These are phyloP conservation scores for Scheffersomyces quercinus DNA, from an alignment of 1,139 yeast genomes.

Conservation along the genomic window DNA sequence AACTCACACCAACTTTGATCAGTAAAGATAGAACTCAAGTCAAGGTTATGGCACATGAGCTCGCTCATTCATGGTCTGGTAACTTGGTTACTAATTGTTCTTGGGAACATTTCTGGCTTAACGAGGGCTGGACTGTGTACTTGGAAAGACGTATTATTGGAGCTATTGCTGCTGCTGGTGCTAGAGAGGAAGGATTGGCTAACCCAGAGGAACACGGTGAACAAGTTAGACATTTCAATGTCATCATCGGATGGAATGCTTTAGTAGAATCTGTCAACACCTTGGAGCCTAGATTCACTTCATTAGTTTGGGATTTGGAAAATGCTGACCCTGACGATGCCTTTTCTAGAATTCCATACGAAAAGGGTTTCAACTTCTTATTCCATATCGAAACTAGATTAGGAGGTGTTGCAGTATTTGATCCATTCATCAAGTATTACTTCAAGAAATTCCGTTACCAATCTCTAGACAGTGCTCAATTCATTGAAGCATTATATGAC, in stretches of 20 bases:
- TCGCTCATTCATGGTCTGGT: conserved; percentile 43
- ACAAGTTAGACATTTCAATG: conserved; percentile 30
- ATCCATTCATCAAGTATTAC: conserved; percentile 34
- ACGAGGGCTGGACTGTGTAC: conserved; percentile 44
- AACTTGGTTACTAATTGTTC: conserved; percentile 38
- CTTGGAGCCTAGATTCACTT: conserved; percentile 22
- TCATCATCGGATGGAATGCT: conserved; percentile 33
- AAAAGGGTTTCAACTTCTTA: conserved; percentile 37
- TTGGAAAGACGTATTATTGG: conserved; percentile 37
- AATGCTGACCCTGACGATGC: conserved; percentile 35
- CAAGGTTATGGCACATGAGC: conserved; percentile 39
- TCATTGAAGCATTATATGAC: conserved; percentile 31
- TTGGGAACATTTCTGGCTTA: conserved; percentile 43
- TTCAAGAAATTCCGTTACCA: conserved; percentile 31
- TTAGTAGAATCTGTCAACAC: conserved; percentile 24
- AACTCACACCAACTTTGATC: conserved; percentile 38
- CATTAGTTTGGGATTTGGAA: conserved; percentile 30
- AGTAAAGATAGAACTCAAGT: conserved; percentile 37
- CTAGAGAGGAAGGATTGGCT: conserved; percentile 19
- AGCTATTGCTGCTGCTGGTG: conserved; percentile 29
- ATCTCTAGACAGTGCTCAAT: conserved; percentile 32
- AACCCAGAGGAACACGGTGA: conserved; percentile 26
- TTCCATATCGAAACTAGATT: conserved; percentile 28
- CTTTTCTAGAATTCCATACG: conserved; percentile 37
- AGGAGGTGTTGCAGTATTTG: conserved; percentile 30